A percentile compares a stretch with the other conserved stretches of the same genome.
phyloP scores from a whole-genome alignment of 2,329 filamentous ascomycete species.

The Colletotrichum tabaci region DNA sequence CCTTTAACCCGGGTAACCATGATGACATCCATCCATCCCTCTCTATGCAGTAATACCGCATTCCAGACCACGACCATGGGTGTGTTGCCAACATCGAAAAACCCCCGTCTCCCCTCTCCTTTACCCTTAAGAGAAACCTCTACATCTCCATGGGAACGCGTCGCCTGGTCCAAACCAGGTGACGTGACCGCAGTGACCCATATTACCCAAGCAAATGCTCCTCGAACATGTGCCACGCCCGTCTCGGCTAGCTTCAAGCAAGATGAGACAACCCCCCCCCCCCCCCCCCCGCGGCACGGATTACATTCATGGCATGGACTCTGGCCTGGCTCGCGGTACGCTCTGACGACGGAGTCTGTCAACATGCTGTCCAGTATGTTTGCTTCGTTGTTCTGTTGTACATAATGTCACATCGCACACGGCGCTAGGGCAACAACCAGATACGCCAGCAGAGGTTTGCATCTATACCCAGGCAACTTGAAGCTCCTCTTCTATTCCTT shows the following conservation, averaged over 20 bases:
- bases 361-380: neutral
- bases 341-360: constrained; percentile 12
- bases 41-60: neutral
- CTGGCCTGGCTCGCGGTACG: neutral
- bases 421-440: neutral
- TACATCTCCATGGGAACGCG: constrained; percentile 5
- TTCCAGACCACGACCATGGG: constrained; percentile 1
- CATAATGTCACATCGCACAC: neutral
- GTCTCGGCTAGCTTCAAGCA: constrained; percentile 5
- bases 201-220: constrained; percentile 7
- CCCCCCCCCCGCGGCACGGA: neutral
- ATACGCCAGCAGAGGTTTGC: neutral
- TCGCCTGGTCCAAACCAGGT: constrained; percentile 3
- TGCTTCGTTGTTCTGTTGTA: neutral
- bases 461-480: neutral
- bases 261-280: constrained; percentile 23
- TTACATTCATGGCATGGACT: constrained; percentile 12
- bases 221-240: constrained; percentile 23
- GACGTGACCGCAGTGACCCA: constrained; percentile 5
- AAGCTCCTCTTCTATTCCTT: constrained; percentile 6
- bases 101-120: neutral
- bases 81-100: neutral
- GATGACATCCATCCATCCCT: neutral
- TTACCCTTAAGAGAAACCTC: neutral
- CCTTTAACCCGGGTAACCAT: constrained; percentile 1